Evolutionary conservation across 208 protist genomes (phyloP), one percentile per base, ranked within the genome.

Genomic region (Acanthamoeba castellanii): DNA sequence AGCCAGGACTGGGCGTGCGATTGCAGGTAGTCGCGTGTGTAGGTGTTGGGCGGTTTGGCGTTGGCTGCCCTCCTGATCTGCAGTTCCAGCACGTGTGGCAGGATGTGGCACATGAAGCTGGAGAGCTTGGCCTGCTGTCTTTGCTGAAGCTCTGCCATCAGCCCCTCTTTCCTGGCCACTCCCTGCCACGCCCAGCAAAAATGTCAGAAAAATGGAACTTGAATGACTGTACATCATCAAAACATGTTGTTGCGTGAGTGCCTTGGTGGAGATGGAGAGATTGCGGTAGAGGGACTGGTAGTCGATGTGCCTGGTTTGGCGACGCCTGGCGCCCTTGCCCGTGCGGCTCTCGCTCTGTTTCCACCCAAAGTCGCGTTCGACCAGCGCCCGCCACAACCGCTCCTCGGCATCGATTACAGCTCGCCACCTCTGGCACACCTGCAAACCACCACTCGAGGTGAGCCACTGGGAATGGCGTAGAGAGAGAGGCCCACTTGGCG

Each of bases 251-350:
- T 37, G 66, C 27, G 20, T 27, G 66, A 7, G 1, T 37, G 27
- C n/a, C n/a, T 74, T 74, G 66, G 66, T 2, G 66, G 25, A 74
- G 66, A 74, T 74, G 32, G 27, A 0, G 11, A 37, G 66, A 45
- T 61, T 61, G 55, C 55, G 55, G 20, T 61, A 61, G 20, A 61
- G 55, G 55, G 6, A 13, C 6, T 61, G 55, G 55, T 74, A 74
- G 66, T 74, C 9, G 66, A 74, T n/a, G 32, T 30, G 66, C 25
- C 32, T 2, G 8, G n/a, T 74, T 3, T 74, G 66, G 66, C 66
- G 66, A 74, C 66, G 25, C 66, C 27, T 74, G 66, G 66, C 66
- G 6, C 66, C 66, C 66, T 74, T 74, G n/a, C 66, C 66, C 27
- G 25, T 74, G 25, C 66, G 66, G n/a, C 2, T 74, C 32, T 74